Evolutionary conservation across 495 filamentous ascomycete species (phyloP), one percentile per base, ranked within the genome.

Genomic region (Polyplosphaeria fusca): DNA sequence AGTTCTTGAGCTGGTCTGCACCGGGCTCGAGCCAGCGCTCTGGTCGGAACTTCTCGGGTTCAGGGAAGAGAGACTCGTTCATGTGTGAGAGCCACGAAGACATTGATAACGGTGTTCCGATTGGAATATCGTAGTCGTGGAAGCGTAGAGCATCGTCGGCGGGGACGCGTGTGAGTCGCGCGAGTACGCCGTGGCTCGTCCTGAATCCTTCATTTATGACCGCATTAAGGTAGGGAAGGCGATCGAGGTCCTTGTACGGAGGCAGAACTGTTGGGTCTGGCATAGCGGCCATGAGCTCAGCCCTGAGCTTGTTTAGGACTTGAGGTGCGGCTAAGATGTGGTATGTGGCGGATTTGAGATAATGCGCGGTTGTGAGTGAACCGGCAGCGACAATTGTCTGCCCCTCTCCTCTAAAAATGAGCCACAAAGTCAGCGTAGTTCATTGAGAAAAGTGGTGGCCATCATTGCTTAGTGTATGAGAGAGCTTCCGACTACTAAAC

Each of bases 341-440:
- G 50, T 66, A 75, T 22, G 47, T 56, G 3, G 60, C 52, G 2
- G 67, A 43, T 0, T 57, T 61, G 30, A 74, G 45, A 0, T 61
- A 54, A 14, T 62, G 27, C 2, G 66, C 60, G 1, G 70, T 70
- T 3, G 71, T 73, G n/a, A 69, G 66, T 0, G 61, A 71, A 0
- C 73, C 72, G 0, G 68, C 73, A 16, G 43, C 49, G 5, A 73
- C 14, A 7, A 74, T 16, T 4, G 61, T 32, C 12, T 48, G 18
- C 0, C 57, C 63, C 49, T 74, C 72, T 24, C 69, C 66, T 4
- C n/a, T n/a, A n/a, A n/a, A n/a, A n/a, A n/a, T n/a, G n/a, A n/a
- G n/a, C n/a, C n/a, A n/a, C n/a, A n/a, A n/a, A n/a, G n/a, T n/a
- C n/a, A n/a, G n/a, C n/a, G n/a, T n/a, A n/a, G n/a, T n/a, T n/a